Conservation (phyloP, 306 rosid genomes). For the Lotus japonicus region DNA sequence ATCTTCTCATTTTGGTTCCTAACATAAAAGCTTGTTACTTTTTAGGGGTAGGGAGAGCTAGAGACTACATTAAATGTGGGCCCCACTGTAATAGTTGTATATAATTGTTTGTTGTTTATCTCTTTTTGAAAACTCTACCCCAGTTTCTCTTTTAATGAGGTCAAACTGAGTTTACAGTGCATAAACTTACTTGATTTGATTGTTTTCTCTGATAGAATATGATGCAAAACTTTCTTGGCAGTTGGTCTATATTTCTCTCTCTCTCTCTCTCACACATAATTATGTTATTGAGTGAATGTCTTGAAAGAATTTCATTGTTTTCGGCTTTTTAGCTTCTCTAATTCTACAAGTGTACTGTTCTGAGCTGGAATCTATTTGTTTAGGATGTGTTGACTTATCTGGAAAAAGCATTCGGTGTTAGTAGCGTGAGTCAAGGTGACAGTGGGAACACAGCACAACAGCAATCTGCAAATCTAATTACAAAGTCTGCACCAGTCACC, state of each 20-base stretch:
- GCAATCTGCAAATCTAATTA: slow-evolving; percentile 47
- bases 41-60: neutral
- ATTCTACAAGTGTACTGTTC: slow-evolving; percentile 20
- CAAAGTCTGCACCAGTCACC: slow-evolving; percentile 58
- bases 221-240: slow-evolving; percentile 9
- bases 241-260: neutral
- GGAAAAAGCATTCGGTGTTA: slow-evolving; percentile 80
- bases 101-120: neutral
- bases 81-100: neutral
- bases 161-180: slow-evolving; percentile 3
- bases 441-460: slow-evolving; percentile 47
- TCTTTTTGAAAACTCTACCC: neutral
- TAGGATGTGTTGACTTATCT: slow-evolving; percentile 85
- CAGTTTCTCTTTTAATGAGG: neutral
- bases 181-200: neutral
- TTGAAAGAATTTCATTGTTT: neutral
- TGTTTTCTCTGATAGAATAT: neutral
- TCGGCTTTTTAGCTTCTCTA: slow-evolving; percentile 9
- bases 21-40: neutral
- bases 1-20: neutral
- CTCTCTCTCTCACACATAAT: neutral
- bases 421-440: slow-evolving; percentile 64
- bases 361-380: slow-evolving; percentile 25
- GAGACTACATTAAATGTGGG: neutral
- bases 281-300: neutral